A percentile compares a stretch with the other conserved stretches of the same genome.
Conservation (phyloP, 78 protist genomes). For the Planoprotostelium fungivorum region DNA sequence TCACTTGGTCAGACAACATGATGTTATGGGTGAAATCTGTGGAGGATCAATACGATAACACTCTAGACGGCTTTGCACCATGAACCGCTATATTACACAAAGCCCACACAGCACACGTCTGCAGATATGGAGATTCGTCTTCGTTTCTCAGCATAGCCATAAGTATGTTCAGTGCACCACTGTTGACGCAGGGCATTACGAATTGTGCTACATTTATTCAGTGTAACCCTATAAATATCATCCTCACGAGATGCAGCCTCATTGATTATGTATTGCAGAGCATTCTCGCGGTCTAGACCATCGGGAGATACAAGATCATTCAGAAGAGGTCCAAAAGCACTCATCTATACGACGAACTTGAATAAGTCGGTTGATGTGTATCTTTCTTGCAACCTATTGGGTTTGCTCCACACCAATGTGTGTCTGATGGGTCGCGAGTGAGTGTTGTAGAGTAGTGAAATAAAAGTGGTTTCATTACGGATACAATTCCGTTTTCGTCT, state of each 20-base stretch:
- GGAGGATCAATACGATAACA: not conserved
- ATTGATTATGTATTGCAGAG: not conserved
- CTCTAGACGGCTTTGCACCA: not conserved
- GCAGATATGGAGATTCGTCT: not conserved
- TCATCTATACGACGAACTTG: too few species aligned
- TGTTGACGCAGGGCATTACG: not conserved
- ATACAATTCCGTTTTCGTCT: too few species aligned
- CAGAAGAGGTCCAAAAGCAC: not conserved
- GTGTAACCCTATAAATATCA: not conserved
- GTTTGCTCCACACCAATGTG: too few species aligned
- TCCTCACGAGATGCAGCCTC: not conserved
- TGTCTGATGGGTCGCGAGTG: too few species aligned
- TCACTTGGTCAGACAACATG: not conserved
- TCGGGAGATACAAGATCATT: not conserved
- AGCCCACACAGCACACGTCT: not conserved
- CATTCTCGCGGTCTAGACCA: not conserved
- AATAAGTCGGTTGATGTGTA: too few species aligned
- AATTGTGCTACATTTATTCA: not conserved
- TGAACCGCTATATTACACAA: not conserved
- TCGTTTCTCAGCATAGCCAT: not conserved
- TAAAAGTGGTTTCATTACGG: too few species aligned
- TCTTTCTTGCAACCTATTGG: too few species aligned
- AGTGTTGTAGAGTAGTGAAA: too few species aligned
- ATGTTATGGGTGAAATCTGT: not conserved
- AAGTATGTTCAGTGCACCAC: not conserved